Evolutionary conservation across 805 yeast genomes (phyloP), one percentile per base, ranked within the genome.

Genomic region (Zygosaccharomyces lentus): DNA sequence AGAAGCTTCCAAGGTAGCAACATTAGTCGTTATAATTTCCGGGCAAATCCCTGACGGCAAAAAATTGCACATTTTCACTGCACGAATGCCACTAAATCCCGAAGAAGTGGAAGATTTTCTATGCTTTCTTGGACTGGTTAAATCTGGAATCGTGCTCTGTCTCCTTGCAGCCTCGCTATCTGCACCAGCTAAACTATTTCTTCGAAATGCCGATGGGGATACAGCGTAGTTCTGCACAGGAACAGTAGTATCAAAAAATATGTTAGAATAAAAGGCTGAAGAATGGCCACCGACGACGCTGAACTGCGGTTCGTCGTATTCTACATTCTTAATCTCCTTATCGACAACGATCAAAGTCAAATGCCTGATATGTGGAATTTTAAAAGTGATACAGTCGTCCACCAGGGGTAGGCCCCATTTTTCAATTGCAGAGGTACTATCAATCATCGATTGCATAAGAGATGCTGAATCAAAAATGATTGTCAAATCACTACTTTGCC

Each of bases 191-290:
- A 58, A 35, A 52, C 58, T 58, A 23, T 50, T 53, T 37, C 55
- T 51, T 19, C 61, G 50, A 34, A 56, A 56, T 31, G 49, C 53
- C 6, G 62, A 51, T 2, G 62, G 61, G 2, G 61, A 53, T 9
- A 57, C 50, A 8, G 56, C 49, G 41, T 51, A 49, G 25, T 45
- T 40, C 15, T 49, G 41, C 8, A 25, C 21, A 15, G 46, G 16
- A 6, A 46, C 48, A 37, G 43, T 43, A n/a, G 31, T 27, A 21
- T 49, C 53, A 16, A 41, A 49, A 13, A 41, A 49, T 12, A 41
- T 37, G 27, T 43, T 49, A 23, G 41, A 12, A 16, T 37, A 44
- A 21, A 12, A 43, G 6, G 31, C 21, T 21, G 41, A 23, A 5
- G 36, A 25, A 26, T 16, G 16, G 26, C 37, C 15, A 19, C 13